Conservation (phyloP, 495 filamentous ascomycete species). For the Letharia columbiana region DNA sequence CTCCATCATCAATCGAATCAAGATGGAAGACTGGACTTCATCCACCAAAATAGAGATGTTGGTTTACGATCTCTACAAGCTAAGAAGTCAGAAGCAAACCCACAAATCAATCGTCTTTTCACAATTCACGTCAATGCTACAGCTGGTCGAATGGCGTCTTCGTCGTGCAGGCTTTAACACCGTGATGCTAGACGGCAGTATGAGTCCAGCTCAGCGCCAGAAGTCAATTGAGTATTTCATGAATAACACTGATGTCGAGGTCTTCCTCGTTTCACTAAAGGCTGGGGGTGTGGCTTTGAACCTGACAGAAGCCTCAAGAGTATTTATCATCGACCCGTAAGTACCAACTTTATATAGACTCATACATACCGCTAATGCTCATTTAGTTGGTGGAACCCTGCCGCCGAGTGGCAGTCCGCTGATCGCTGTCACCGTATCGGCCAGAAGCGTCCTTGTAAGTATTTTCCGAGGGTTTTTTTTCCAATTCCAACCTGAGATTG, state of each 20-base stretch:
- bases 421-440: conserved; percentile 97
- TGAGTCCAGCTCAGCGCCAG: conserved; percentile 87
- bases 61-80: conserved; percentile 81
- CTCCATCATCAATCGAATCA: conserved; percentile 93
- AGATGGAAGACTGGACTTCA: conserved; percentile 95
- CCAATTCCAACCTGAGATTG: not conserved
- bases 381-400: conserved; percentile 87
- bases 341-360: conserved; percentile 29
- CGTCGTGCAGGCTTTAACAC: conserved; percentile 92
- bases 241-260: conserved; percentile 84
- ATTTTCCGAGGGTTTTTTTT: not conserved
- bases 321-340: conserved; percentile 93
- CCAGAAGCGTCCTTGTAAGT: conserved; percentile 69
- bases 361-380: conserved; percentile 1
- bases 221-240: conserved; percentile 92
- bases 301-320: conserved; percentile 82
- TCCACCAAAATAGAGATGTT: conserved; percentile 97
- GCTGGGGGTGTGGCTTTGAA: conserved; percentile 94
- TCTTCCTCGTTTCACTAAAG: conserved; percentile 90
- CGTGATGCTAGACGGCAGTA: conserved; percentile 92
- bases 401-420: conserved; percentile 93
- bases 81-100: conserved; percentile 81
- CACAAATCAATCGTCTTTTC: conserved; percentile 78
- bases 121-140: conserved; percentile 65
- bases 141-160: conserved; percentile 88